Conservation (phyloP, 1,139 yeast genomes). For the Debaryomyces psychrophilus region DNA sequence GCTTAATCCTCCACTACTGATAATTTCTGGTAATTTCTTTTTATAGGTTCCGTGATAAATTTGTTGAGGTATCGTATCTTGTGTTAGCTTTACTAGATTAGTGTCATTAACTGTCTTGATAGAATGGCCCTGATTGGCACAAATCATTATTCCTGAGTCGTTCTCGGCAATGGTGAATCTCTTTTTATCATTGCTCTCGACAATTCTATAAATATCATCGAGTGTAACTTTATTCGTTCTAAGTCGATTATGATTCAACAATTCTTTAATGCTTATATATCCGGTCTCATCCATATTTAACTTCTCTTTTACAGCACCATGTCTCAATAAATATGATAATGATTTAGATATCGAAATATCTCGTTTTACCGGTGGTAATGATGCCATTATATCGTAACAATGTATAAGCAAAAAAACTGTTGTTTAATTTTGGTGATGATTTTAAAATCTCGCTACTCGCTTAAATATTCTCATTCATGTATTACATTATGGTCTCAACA, state of each 20-base stretch:
- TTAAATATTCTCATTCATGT: neutral
- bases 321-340: constrained; percentile 76
- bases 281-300: constrained; percentile 70
- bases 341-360: constrained; percentile 68
- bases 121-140: constrained; percentile 96
- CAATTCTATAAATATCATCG: constrained; percentile 64
- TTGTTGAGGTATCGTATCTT: constrained; percentile 25
- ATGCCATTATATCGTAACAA: constrained; percentile 10
- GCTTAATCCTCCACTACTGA: constrained; percentile 58
- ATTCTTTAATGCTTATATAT: constrained; percentile 54
- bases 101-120: constrained; percentile 47
- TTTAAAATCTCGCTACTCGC: neutral
- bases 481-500: neutral
- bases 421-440: neutral
- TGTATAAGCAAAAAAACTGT: neutral
- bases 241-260: constrained; percentile 62
- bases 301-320: constrained; percentile 76
- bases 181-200: constrained; percentile 66
- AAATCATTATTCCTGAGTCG: constrained; percentile 43
- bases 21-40: constrained; percentile 53
- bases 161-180: constrained; percentile 53
- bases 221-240: constrained; percentile 56
- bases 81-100: constrained; percentile 37
- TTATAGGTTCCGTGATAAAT: constrained; percentile 82
- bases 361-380: constrained; percentile 33